Conservation (phyloP, 257 asterid species). For the Paulownia fortunei region DNA sequence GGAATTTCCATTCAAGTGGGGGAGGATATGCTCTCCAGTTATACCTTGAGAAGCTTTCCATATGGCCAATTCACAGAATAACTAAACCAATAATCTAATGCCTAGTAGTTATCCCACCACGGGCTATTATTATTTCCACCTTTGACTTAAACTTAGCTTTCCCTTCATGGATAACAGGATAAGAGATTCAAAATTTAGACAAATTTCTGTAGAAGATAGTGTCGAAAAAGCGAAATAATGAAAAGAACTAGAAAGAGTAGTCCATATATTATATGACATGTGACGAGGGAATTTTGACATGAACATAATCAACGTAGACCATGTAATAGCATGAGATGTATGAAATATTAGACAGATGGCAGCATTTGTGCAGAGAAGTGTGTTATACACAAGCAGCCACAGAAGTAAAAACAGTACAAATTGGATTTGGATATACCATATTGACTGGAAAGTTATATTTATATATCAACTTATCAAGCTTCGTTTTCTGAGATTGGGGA, state of each 20-base stretch:
- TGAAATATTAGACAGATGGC: too few relatives aligned
- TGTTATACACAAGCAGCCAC: background rate
- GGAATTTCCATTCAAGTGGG: background rate
- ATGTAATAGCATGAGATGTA: too few relatives aligned
- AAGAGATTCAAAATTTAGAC: background rate
- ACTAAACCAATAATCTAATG: background rate
- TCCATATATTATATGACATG: too few relatives aligned
- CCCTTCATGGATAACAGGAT: background rate
- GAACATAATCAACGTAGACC: too few relatives aligned
- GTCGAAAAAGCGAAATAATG: background rate
- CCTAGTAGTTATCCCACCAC: background rate
- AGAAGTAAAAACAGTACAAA: background rate
- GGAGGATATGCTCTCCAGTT: constrained; percentile 22
- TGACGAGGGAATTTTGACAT: too few relatives aligned
- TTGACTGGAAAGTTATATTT: background rate
- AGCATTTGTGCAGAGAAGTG: too few relatives aligned
- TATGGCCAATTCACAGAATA: constrained; percentile 4
- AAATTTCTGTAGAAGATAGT: background rate
- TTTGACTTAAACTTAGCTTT: constrained; percentile 13
- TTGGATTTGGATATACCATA: background rate
- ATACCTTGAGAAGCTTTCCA: constrained; percentile 8
- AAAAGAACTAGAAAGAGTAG: background rate
- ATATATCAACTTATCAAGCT: background rate
- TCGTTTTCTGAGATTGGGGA: background rate
- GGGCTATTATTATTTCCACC: background rate